These are phyloP conservation scores for Oidiodendron maius DNA, from an alignment of 495 filamentous ascomycete genomes.

Conservation along the genomic window DNA sequence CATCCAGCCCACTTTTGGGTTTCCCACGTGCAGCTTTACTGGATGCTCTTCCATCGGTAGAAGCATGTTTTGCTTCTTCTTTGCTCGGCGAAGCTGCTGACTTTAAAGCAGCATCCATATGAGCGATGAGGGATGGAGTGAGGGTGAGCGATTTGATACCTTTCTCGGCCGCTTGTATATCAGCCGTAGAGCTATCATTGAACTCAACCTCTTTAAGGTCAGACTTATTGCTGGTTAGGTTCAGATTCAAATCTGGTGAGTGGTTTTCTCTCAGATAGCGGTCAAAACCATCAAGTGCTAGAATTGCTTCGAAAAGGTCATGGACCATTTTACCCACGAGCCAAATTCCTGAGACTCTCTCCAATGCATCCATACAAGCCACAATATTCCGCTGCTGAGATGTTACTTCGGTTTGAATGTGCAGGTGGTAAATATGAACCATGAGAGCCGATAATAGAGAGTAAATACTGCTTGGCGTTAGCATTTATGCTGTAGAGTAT, in stretches of 20 bases:
- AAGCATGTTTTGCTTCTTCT: neutral
- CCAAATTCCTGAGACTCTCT: conserved; percentile 1
- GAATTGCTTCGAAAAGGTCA: neutral
- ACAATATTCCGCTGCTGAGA: neutral
- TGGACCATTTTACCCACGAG: conserved; percentile 7
- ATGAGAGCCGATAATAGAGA: conserved; percentile 7
- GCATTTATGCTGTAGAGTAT: neutral
- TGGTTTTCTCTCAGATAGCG: neutral
- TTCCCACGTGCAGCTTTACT: neutral
- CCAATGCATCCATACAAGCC: conserved; percentile 5
- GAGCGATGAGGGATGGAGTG: neutral
- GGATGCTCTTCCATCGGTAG: neutral
- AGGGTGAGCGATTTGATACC: neutral
- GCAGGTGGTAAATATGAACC: conserved; percentile 7
- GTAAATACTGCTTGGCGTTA: neutral
- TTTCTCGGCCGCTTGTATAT: neutral
- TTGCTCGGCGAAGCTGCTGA: neutral
- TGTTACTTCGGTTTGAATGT: neutral
- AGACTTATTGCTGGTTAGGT: neutral
- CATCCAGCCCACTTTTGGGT: neutral
- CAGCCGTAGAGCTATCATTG: neutral
- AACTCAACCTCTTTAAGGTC: neutral
- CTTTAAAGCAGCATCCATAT: neutral
- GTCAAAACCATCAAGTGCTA: conserved; percentile 1
- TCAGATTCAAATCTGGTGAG: neutral